Conservation (phyloP, 2,329 filamentous ascomycete genomes). For the Balansia obtecta region DNA sequence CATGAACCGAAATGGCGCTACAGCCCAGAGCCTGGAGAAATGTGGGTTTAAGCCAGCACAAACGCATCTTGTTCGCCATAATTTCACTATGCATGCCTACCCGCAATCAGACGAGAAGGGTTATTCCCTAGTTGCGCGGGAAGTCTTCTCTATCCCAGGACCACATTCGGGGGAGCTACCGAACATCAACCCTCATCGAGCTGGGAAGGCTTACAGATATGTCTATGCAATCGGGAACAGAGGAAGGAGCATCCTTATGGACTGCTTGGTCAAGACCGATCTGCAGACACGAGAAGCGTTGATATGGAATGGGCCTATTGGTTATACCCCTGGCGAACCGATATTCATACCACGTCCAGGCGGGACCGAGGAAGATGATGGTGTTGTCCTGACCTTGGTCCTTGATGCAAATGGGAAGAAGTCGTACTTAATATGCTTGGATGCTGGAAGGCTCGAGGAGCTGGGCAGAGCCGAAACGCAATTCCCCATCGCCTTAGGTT, state of each 20-base stretch:
- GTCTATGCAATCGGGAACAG: slow-evolving; percentile 45
- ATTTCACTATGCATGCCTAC: slow-evolving; percentile 23
- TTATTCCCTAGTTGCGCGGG: slow-evolving; percentile 14
- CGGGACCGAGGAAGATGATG: slow-evolving; percentile 45
- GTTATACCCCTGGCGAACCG: slow-evolving; percentile 56
- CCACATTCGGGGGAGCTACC: slow-evolving; percentile 52
- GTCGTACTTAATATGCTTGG: slow-evolving; percentile 55
- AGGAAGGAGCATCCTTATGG: slow-evolving; percentile 46
- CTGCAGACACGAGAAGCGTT: slow-evolving; percentile 35
- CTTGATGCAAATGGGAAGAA: slow-evolving; percentile 44
- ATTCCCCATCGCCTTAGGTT: slow-evolving; percentile 48
- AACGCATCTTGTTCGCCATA: slow-evolving; percentile 29
- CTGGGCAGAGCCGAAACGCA: slow-evolving; percentile 49
- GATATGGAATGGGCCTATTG: slow-evolving; percentile 43
- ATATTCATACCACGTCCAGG: slow-evolving; percentile 46
- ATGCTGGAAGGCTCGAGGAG: slow-evolving; percentile 51
- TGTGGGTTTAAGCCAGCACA: slow-evolving; percentile 22
- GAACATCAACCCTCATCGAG: slow-evolving; percentile 47
- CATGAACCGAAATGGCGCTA: slow-evolving; percentile 36
- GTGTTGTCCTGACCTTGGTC: slow-evolving; percentile 48
- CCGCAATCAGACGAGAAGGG: slow-evolving; percentile 5
- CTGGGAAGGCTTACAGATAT: slow-evolving; percentile 43
- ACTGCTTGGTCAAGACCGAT: slow-evolving; percentile 55
- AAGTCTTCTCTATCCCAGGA: slow-evolving; percentile 33
- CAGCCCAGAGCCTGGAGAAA: slow-evolving; percentile 29